Evolutionary conservation across 306 rosid species (phyloP).

Genomic region (Fragaria nilgerrensis): DNA sequence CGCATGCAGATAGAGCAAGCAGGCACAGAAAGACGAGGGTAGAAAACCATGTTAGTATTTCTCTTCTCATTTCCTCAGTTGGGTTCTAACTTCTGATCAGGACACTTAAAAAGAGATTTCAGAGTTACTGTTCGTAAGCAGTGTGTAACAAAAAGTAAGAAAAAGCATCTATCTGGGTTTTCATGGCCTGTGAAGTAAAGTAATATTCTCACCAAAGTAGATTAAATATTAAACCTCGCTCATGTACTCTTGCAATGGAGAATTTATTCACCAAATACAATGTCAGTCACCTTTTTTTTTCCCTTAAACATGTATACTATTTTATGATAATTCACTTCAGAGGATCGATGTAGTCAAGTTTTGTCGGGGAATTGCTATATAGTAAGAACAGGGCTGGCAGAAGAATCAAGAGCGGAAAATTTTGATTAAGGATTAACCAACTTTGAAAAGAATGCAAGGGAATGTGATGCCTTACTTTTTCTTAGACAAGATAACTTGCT

Average conservation of each 20-base stretch:
- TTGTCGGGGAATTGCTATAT: too few species aligned
- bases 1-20: conserved; percentile 27
- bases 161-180: not conserved
- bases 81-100: conserved; percentile 1
- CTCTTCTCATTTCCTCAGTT: conserved; percentile 24
- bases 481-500: not conserved
- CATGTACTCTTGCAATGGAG: conserved; percentile 3
- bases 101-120: not conserved
- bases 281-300: not conserved
- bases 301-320: not conserved
- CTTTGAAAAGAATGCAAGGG: not conserved
- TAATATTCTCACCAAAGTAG: not conserved
- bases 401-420: not conserved
- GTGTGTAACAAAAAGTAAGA: not conserved
- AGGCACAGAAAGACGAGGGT: conserved; percentile 35
- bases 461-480: not conserved
- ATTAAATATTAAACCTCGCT: too few species aligned
- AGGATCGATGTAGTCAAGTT: not conserved
- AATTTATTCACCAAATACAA: conserved; percentile 7
- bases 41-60: conserved; percentile 3
- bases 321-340: not conserved
- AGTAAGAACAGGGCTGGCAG: not conserved
- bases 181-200: not conserved
- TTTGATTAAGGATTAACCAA: not conserved
- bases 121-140: conserved; percentile 3